phyloP scores from a whole-genome alignment of 306 rosid genomes.

The Cucurbita ficifolia region DNA sequence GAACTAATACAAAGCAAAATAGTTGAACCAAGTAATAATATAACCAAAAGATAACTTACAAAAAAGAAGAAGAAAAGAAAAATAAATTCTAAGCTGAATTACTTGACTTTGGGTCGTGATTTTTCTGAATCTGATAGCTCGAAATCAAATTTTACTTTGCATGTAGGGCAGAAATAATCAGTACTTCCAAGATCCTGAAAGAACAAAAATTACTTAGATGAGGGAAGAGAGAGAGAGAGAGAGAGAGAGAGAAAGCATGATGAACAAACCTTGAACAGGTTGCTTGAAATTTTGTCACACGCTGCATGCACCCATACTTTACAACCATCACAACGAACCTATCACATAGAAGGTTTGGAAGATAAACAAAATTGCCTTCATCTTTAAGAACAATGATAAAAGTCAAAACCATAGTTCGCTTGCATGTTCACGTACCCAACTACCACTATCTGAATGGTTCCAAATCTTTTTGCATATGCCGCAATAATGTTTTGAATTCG shows the following conservation, averaged over 20 bases:
- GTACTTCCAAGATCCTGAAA: slow-evolving; percentile 74
- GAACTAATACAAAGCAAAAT: not conserved
- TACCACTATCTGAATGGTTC: slow-evolving; percentile 92
- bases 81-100: slow-evolving; percentile 17
- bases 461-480: slow-evolving; percentile 95
- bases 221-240: not conserved
- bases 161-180: slow-evolving; percentile 93
- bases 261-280: slow-evolving; percentile 57
- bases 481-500: slow-evolving; percentile 78
- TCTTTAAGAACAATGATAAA: not conserved
- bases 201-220: slow-evolving; percentile 23
- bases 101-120: slow-evolving; percentile 65
- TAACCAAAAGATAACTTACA: not conserved
- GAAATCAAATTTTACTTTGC: slow-evolving; percentile 91
- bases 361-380: not conserved
- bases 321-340: slow-evolving; percentile 99
- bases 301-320: slow-evolving; percentile 98
- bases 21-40: not conserved
- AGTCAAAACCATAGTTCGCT: slow-evolving; percentile 7
- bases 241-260: slow-evolving; percentile 4
- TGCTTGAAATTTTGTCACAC: slow-evolving; percentile 80
- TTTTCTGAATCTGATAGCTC: slow-evolving; percentile 90
- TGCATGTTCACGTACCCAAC: slow-evolving; percentile 69
- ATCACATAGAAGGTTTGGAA: slow-evolving; percentile 13
- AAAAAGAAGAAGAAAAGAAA: not conserved